Evolutionary conservation across 2,329 filamentous ascomycete species (phyloP).

Genomic region (Albifimbria verrucaria): DNA sequence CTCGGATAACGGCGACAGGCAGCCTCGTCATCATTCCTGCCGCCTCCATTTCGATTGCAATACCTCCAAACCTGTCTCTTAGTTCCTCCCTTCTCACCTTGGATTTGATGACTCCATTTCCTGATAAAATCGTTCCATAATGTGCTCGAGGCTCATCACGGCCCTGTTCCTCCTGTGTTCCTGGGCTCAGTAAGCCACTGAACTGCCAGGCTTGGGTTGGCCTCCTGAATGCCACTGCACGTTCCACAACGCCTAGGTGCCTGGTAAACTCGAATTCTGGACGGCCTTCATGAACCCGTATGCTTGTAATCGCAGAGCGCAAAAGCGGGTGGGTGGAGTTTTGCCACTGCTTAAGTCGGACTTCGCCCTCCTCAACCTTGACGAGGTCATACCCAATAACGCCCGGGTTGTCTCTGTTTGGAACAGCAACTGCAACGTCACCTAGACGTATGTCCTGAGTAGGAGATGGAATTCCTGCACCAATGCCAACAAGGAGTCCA

Average conservation of each 20-base stretch:
- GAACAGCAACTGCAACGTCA: not conserved
- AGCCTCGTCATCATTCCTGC: not conserved
- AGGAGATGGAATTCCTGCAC: not conserved
- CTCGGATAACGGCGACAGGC: not conserved
- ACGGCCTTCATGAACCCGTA: not conserved
- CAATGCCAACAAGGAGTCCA: constrained; percentile 1
- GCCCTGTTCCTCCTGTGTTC: not conserved
- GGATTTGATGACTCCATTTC: not conserved
- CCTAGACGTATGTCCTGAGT: not conserved
- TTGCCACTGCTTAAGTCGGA: not conserved
- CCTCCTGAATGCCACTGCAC: not conserved
- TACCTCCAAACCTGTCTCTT: not conserved
- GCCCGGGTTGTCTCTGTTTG: not conserved
- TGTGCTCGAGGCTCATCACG: not conserved
- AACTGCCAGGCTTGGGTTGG: too few species aligned
- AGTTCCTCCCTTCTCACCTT: not conserved
- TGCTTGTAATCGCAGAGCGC: not conserved
- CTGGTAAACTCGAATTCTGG: not conserved
- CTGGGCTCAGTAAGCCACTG: too few species aligned
- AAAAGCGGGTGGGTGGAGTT: not conserved
- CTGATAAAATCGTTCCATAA: not conserved
- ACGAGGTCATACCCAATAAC: not conserved
- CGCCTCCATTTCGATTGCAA: not conserved
- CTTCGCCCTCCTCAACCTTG: not conserved
- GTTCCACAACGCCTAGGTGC: not conserved